A percentile compares a stretch with the other conserved stretches of the same genome.
These are phyloP conservation scores for Raphanus hybrid DNA, from an alignment of 441 rosid species.

Conservation along the genomic window DNA sequence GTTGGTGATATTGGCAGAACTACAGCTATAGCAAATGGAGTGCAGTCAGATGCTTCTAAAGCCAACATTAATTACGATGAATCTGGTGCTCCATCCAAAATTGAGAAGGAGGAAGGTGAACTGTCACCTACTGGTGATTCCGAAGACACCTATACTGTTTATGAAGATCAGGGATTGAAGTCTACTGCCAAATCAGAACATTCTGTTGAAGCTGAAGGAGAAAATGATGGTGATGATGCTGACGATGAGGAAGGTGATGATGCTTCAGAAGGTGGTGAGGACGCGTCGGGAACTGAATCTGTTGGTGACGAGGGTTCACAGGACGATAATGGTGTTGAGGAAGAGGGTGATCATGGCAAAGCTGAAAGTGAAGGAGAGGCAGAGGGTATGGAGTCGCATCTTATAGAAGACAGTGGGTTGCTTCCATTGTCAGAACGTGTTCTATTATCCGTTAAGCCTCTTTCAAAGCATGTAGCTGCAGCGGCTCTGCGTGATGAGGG, in stretches of 20 bases:
- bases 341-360: slow-evolving; percentile 73
- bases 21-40: slow-evolving; percentile 56
- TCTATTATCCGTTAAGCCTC: slow-evolving; percentile 78
- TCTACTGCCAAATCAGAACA: slow-evolving; percentile 55
- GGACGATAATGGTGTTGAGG: slow-evolving; percentile 61
- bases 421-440: slow-evolving; percentile 61
- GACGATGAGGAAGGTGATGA: slow-evolving; percentile 82
- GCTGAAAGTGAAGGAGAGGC: slow-evolving; percentile 98
- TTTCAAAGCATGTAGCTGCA: slow-evolving; percentile 72
- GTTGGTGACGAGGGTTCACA: slow-evolving; percentile 85
- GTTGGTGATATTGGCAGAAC: slow-evolving; percentile 53
- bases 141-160: slow-evolving; percentile 71
- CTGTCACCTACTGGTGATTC: slow-evolving; percentile 88
- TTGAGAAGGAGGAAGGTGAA: slow-evolving; percentile 98
- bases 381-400: slow-evolving; percentile 73
- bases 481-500: slow-evolving; percentile 47
- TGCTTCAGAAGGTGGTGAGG: slow-evolving; percentile 84
- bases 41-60: slow-evolving; percentile 41
- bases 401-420: slow-evolving; percentile 56
- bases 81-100: slow-evolving; percentile 56
- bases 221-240: slow-evolving; percentile 78
- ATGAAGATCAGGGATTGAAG: slow-evolving; percentile 57
- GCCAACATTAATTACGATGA: slow-evolving; percentile 52
- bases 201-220: slow-evolving; percentile 57
- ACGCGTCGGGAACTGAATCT: slow-evolving; percentile 85